A percentile compares a stretch with the other conserved stretches of the same genome.
Conservation (phyloP, 345 rosid genomes). For the Acer campestre region DNA sequence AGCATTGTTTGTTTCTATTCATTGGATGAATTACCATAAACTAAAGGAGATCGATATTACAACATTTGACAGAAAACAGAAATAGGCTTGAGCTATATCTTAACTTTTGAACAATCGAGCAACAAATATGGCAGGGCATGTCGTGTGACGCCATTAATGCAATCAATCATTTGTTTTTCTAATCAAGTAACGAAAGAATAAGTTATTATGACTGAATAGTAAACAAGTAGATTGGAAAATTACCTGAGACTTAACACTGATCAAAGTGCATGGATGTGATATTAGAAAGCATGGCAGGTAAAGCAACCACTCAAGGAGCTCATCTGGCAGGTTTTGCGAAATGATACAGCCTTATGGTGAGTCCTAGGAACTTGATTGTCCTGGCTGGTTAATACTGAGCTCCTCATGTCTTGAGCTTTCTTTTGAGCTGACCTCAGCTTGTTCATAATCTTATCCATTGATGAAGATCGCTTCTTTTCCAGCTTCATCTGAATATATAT, state of each 20-base stretch:
- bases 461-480: conserved; percentile 88
- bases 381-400: conserved; percentile 60
- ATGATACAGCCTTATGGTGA: conserved; percentile 44
- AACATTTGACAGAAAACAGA: background rate
- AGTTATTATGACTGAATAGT: background rate
- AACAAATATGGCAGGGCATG: background rate
- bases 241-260: conserved; percentile 29
- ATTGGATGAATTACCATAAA: background rate
- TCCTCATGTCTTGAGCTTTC: conserved; percentile 94
- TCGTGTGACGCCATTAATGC: background rate
- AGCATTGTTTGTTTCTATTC: background rate
- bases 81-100: background rate
- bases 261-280: conserved; percentile 15
- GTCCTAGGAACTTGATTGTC: conserved; percentile 46
- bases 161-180: background rate
- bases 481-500: conserved; percentile 77
- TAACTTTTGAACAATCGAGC: background rate
- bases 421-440: conserved; percentile 87
- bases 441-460: conserved; percentile 93
- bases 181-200: background rate
- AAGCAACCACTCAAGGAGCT: conserved; percentile 86
- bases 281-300: conserved; percentile 77
- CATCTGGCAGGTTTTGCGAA: conserved; percentile 57
- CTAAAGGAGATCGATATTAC: background rate
- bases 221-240: conserved; percentile 12